phyloP scores from a whole-genome alignment of 139 green algal species.

The Nannochloris sp. region DNA sequence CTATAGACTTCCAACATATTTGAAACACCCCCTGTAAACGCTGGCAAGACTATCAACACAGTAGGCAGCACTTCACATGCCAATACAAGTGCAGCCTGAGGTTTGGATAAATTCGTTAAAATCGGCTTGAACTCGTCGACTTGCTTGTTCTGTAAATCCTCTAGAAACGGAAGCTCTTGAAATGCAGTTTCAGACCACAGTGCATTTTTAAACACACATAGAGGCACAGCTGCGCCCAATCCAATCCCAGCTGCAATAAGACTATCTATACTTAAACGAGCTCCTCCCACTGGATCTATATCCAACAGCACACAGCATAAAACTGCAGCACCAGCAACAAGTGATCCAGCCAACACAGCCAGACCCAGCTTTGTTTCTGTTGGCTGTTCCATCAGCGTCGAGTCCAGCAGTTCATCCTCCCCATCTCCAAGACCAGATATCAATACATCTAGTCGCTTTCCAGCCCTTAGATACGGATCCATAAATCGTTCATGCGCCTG shows the following conservation, averaged over 20 bases:
- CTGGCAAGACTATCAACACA: conserved; percentile 26
- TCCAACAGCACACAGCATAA: conserved; percentile 17
- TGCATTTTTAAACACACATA: conserved; percentile 15
- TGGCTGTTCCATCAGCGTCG: conserved; percentile 14
- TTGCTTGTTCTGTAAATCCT: conserved; percentile 19
- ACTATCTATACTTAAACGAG: conserved; percentile 11
- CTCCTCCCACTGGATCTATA: conserved; percentile 20
- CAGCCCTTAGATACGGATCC: not conserved
- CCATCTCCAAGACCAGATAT: conserved; percentile 22
- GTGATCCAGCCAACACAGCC: conserved; percentile 1
- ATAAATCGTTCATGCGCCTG: not conserved
- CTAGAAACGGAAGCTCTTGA: conserved; percentile 17
- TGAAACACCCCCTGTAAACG: conserved; percentile 15
- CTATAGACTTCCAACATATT: conserved; percentile 18
- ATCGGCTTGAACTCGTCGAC: conserved; percentile 16
- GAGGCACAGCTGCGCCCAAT: conserved; percentile 6
- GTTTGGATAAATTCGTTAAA: conserved; percentile 7
- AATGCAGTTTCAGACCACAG: conserved; percentile 18
- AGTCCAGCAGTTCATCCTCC: conserved; percentile 22
- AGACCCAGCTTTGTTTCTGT: conserved; percentile 12
- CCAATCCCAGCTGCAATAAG: conserved; percentile 11
- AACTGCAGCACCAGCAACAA: not conserved
- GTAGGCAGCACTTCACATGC: conserved; percentile 20
- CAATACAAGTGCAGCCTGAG: conserved; percentile 14
- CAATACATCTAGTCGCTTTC: conserved; percentile 14